Percentiles rank a stretch among this genome's conserved stretches.
These are phyloP conservation scores for Penicillium antarcticum DNA, from an alignment of 495 filamentous ascomycete species.

Conservation along the genomic window DNA sequence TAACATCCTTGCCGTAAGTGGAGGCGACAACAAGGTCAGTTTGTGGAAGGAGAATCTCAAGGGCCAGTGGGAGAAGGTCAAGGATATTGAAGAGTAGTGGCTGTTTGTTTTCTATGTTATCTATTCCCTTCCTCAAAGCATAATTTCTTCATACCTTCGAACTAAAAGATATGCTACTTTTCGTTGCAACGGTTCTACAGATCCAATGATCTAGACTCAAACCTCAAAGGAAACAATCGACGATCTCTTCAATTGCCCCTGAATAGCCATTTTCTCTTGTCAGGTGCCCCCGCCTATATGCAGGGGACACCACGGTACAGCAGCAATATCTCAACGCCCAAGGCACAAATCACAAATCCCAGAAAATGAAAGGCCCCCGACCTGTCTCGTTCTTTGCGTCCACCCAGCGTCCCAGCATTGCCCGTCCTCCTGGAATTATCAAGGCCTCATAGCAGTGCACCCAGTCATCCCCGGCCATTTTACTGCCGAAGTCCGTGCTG, in stretches of 20 bases:
- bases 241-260: no score
- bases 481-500: neutral
- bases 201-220: neutral
- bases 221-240: neutral
- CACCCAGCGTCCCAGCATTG: conserved; percentile 49
- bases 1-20: conserved; percentile 90
- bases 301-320: neutral
- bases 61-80: conserved; percentile 88
- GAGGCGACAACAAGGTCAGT: conserved; percentile 94
- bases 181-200: conserved; percentile 3
- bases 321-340: no score
- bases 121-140: conserved; percentile 16
- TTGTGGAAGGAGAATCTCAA: conserved; percentile 58
- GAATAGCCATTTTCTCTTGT: no score
- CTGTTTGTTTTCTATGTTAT: conserved; percentile 11
- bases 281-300: no score
- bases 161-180: neutral
- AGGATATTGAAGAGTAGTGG: conserved; percentile 85
- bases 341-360: conserved; percentile 28
- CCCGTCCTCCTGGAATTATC: conserved; percentile 45
- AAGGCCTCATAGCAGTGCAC: conserved; percentile 46
- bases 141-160: conserved; percentile 4
- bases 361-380: conserved; percentile 54
- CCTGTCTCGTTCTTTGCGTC: conserved; percentile 22
- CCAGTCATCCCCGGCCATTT: conserved; percentile 17